phyloP scores from a whole-genome alignment of 805 yeast genomes.

The Candida golubevii region DNA sequence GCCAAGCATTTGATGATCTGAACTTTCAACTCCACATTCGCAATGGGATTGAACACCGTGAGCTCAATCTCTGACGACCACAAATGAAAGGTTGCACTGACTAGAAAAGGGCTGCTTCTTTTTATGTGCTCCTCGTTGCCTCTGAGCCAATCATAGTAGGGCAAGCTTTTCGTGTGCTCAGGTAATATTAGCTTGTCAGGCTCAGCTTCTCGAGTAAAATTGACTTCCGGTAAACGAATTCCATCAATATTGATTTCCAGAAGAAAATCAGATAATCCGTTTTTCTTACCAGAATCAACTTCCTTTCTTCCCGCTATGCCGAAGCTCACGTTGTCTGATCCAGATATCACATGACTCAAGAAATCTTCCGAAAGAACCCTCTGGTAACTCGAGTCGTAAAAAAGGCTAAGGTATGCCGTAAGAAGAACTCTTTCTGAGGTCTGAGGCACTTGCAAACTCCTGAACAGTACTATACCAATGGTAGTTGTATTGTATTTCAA shows the following conservation, averaged over 20 bases:
- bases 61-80: conserved; percentile 52
- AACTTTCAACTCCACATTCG: conserved; percentile 42
- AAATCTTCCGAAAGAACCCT: conserved; percentile 14
- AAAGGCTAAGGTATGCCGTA: conserved; percentile 17
- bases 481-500: conserved; percentile 29
- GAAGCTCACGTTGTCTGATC: conserved; percentile 8
- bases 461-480: conserved; percentile 28
- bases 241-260: conserved; percentile 7
- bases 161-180: not conserved
- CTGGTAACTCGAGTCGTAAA: conserved; percentile 5
- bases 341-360: conserved; percentile 21
- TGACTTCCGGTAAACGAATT: conserved; percentile 20
- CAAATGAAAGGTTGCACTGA: conserved; percentile 50
- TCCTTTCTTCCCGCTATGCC: conserved; percentile 3
- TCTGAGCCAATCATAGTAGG: not conserved
- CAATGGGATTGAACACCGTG: conserved; percentile 50
- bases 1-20: conserved; percentile 46
- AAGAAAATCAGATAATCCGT: conserved; percentile 4
- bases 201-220: not conserved
- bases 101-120: conserved; percentile 35
- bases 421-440: conserved; percentile 15
- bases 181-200: not conserved
- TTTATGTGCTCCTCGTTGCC: not conserved
- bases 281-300: not conserved
- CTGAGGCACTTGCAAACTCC: conserved; percentile 19